Percentiles rank a stretch among this genome's conserved stretches.
phyloP scores from a whole-genome alignment of 2,329 filamentous ascomycete species.

The Pestalotiopsis sp. region DNA sequence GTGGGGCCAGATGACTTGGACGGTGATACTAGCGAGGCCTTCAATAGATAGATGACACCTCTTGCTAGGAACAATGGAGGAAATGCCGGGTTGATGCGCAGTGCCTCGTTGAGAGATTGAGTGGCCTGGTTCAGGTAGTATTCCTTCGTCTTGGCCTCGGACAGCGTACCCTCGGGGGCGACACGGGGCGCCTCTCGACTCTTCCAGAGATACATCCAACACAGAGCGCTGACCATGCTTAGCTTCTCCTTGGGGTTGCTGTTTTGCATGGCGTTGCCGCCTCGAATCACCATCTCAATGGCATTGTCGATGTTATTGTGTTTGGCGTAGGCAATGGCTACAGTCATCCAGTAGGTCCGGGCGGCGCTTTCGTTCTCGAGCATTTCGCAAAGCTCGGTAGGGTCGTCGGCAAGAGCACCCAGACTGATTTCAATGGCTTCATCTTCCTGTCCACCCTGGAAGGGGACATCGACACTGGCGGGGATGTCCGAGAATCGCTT shows the following conservation, averaged over 20 bases:
- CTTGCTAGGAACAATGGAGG: conserved; percentile 89
- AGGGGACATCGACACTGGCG: conserved; percentile 66
- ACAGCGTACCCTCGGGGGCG: conserved; percentile 62
- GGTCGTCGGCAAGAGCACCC: conserved; percentile 88
- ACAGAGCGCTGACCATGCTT: conserved; percentile 80
- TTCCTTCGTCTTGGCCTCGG: conserved; percentile 88
- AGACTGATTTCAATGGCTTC: conserved; percentile 91
- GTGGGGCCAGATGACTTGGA: conserved; percentile 67
- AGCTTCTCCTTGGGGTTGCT: conserved; percentile 81
- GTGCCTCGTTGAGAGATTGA: conserved; percentile 90
- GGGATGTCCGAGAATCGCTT: conserved; percentile 68
- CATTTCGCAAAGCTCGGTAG: conserved; percentile 90
- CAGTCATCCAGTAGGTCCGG: conserved; percentile 97
- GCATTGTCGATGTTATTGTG: conserved; percentile 89
- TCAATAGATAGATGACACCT: conserved; percentile 84
- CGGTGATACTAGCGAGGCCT: conserved; percentile 80
- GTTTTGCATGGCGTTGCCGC: conserved; percentile 70
- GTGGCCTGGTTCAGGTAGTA: conserved; percentile 91
- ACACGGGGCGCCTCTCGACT: conserved; percentile 75
- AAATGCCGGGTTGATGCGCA: conserved; percentile 88
- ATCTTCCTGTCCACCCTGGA: conserved; percentile 65
- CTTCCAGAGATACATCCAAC: conserved; percentile 91
- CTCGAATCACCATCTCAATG: conserved; percentile 74
- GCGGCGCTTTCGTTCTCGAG: conserved; percentile 93
- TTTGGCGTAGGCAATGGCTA: conserved; percentile 94